Percentiles rank a stretch among this genome's conserved stretches.
phyloP scores from a whole-genome alignment of 176 grass and related monocot genomes.

The Triticum aestivum region DNA sequence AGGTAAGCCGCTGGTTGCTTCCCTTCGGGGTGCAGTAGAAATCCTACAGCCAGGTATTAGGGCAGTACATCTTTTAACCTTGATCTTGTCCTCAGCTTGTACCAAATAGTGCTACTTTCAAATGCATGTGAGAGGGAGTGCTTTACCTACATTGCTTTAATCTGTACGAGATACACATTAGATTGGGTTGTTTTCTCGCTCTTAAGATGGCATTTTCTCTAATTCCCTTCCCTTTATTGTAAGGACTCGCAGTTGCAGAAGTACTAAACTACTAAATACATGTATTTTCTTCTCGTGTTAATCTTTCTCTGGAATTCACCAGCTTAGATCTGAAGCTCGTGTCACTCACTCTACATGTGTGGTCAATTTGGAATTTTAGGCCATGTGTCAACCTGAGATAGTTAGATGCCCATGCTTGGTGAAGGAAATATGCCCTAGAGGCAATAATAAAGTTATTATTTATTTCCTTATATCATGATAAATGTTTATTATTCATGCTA shows the following conservation, averaged over 20 bases:
- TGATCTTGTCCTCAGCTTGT: neutral
- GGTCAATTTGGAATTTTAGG: neutral
- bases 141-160: neutral
- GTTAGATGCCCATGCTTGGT: neutral
- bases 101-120: slow-evolving; percentile 4
- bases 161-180: neutral
- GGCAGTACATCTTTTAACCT: neutral
- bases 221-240: neutral
- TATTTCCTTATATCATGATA: too few species aligned
- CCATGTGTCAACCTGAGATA: neutral
- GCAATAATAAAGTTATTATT: too few species aligned
- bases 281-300: neutral
- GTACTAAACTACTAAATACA: neutral
- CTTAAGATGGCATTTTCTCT: neutral
- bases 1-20: too few species aligned
- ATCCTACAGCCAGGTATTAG: neutral
- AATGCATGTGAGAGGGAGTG: neutral
- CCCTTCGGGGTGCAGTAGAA: neutral
- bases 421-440: too few species aligned
- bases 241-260: neutral
- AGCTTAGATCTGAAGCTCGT: neutral
- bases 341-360: neutral
- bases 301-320: neutral
- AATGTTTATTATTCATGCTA: too few species aligned
- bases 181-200: neutral